Conservation (phyloP, 306 rosid species). For the Fragaria vesca region DNA sequence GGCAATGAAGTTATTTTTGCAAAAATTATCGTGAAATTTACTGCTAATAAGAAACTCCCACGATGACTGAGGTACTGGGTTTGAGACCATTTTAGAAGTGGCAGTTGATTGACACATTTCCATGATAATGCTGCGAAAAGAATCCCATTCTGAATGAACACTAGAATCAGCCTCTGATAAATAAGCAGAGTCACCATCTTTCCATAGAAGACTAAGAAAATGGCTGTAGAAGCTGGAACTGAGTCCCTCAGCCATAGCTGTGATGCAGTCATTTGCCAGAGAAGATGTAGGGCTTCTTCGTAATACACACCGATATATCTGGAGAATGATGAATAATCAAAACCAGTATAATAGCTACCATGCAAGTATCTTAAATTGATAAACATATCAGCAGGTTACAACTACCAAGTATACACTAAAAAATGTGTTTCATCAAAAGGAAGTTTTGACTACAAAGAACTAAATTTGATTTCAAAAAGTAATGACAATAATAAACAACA, state of each 20-base stretch:
- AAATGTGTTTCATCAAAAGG: not conserved
- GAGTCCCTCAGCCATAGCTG: conserved; percentile 91
- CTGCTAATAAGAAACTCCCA: conserved; percentile 88
- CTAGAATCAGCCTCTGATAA: conserved; percentile 49
- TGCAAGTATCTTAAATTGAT: not conserved
- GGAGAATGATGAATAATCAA: conserved; percentile 26
- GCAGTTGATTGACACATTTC: conserved; percentile 49
- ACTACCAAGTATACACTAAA: conserved; percentile 2
- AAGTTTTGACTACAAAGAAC: not conserved
- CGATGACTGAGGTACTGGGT: conserved; percentile 46
- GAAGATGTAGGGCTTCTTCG: conserved; percentile 68
- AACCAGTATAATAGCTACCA: conserved; percentile 12
- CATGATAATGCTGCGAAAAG: conserved; percentile 63
- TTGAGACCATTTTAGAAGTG: conserved; percentile 34
- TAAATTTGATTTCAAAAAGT: conserved; percentile 6
- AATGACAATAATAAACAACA: conserved; percentile 14
- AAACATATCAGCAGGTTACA: conserved; percentile 1
- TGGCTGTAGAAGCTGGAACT: conserved; percentile 61
- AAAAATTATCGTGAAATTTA: conserved; percentile 66
- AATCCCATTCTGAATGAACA: conserved; percentile 74
- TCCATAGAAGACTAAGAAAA: conserved; percentile 88
- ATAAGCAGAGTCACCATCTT: conserved; percentile 62
- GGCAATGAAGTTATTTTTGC: conserved; percentile 49
- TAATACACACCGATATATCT: conserved; percentile 86
- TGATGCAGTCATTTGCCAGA: conserved; percentile 80